These are phyloP conservation scores for Geotrichum fermentans DNA, from an alignment of 1,139 yeast species.

Conservation along the genomic window DNA sequence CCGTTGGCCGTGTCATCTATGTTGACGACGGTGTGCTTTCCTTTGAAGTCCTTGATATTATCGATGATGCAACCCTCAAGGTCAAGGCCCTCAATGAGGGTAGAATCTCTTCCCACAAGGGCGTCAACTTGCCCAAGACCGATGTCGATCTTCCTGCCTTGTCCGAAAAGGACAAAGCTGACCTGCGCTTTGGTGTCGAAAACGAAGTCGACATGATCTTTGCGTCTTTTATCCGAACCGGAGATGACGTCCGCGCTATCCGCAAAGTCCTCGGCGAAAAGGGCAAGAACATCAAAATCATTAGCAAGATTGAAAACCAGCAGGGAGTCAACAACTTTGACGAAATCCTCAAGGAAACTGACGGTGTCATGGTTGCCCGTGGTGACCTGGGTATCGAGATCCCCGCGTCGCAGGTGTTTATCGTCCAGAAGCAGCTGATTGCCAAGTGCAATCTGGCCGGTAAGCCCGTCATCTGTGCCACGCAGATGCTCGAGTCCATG, in stretches of 20 bases:
- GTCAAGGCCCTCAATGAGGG: conserved; percentile 92
- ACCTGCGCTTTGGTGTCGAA: conserved; percentile 90
- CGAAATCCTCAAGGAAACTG: conserved; percentile 87
- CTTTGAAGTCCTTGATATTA: conserved; percentile 80
- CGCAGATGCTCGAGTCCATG: conserved; percentile 99
- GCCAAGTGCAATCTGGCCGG: conserved; percentile 99
- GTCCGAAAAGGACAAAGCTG: conserved; percentile 91
- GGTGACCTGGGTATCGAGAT: conserved; percentile 99
- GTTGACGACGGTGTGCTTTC: conserved; percentile 97
- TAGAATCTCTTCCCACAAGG: conserved; percentile 94
- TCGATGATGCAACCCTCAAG: conserved; percentile 72
- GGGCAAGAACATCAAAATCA: conserved; percentile 92
- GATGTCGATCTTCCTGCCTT: conserved; percentile 98
- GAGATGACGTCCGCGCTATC: conserved; percentile 81
- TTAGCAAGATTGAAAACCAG: conserved; percentile 96
- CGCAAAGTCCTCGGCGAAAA: conserved; percentile 95
- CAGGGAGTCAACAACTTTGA: conserved; percentile 99
- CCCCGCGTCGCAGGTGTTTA: conserved; percentile 98
- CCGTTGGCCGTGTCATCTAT: conserved; percentile 81
- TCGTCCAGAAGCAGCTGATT: conserved; percentile 97
- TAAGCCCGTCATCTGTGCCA: conserved; percentile 98
- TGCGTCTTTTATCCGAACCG: conserved; percentile 97
- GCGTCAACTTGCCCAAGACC: conserved; percentile 98
- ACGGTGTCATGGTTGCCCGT: conserved; percentile 99
- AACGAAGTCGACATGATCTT: conserved; percentile 96